Conservation (phyloP, 768 basidiomycete genomes). For the Hericium rajendrae region DNA sequence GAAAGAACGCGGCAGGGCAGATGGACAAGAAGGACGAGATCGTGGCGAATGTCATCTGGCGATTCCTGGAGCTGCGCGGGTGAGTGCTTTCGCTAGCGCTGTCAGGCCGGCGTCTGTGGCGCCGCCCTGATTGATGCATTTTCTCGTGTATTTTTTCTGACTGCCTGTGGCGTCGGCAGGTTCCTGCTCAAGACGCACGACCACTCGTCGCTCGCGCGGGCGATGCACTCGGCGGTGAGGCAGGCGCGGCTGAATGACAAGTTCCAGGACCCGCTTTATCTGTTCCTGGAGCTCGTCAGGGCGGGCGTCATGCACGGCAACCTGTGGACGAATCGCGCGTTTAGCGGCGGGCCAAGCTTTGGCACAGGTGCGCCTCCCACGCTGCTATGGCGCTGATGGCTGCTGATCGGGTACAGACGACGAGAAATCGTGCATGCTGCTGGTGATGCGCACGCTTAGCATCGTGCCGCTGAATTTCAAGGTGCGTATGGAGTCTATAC, state of each 20-base stretch:
- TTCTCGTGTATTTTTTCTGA: slow-evolving; percentile 3
- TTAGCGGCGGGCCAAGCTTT: slow-evolving; percentile 93
- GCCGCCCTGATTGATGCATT: slow-evolving; percentile 9
- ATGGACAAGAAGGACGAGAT: slow-evolving; percentile 98
- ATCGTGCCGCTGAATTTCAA: slow-evolving; percentile 94
- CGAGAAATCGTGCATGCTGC: slow-evolving; percentile 87
- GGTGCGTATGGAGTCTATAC: slow-evolving; percentile 34
- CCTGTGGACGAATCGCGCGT: slow-evolving; percentile 77
- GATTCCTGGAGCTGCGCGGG: slow-evolving; percentile 95
- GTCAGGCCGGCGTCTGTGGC: slow-evolving; percentile 12
- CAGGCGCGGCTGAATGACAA: slow-evolving; percentile 86
- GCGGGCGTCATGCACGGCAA: slow-evolving; percentile 97
- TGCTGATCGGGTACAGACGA: slow-evolving; percentile 46
- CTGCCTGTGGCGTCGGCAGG: slow-evolving; percentile 30
- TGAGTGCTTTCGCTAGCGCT: slow-evolving; percentile 31
- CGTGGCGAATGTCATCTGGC: slow-evolving; percentile 97
- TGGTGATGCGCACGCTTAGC: slow-evolving; percentile 94
- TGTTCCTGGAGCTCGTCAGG: slow-evolving; percentile 90
- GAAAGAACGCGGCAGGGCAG: slow-evolving; percentile 24
- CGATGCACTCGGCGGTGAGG: slow-evolving; percentile 78
- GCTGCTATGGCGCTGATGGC: slow-evolving; percentile 7
- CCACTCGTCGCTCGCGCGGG: slow-evolving; percentile 84
- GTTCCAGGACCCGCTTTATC: slow-evolving; percentile 93
- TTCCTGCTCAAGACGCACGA: slow-evolving; percentile 84
- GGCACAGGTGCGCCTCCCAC: slow-evolving; percentile 58